Conservation (phyloP, 768 basidiomycete genomes). For the Brasilioporus rufonigricans region DNA sequence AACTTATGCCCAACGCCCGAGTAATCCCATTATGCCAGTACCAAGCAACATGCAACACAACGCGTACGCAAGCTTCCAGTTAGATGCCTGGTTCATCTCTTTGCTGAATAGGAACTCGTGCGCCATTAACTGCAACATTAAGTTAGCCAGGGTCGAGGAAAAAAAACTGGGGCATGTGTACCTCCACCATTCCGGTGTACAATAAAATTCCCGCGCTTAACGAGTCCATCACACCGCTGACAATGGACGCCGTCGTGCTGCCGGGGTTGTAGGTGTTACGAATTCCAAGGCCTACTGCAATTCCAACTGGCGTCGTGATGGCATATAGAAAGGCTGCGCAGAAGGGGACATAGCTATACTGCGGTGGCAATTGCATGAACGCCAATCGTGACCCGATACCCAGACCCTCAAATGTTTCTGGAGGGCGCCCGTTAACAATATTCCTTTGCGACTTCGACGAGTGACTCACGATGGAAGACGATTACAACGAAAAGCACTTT, state of each 20-base stretch:
- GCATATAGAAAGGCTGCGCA: constrained; percentile 65
- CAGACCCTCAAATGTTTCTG: constrained; percentile 93
- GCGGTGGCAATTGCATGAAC: constrained; percentile 56
- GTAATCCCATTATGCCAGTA: constrained; percentile 84
- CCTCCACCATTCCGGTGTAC: constrained; percentile 86
- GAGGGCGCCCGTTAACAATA: neutral
- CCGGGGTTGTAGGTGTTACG: constrained; percentile 79
- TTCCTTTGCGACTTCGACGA: neutral
- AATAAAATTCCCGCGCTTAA: constrained; percentile 85
- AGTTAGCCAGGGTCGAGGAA: neutral
- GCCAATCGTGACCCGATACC: constrained; percentile 91
- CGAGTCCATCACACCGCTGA: constrained; percentile 83
- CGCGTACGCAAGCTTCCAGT: constrained; percentile 66
- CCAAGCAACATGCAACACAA: constrained; percentile 79
- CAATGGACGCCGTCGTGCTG: constrained; percentile 71
- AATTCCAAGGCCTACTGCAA: constrained; percentile 80
- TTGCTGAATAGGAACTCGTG: constrained; percentile 94
- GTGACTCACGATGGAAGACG: constrained; percentile 81
- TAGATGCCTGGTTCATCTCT: constrained; percentile 74
- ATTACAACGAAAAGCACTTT: constrained; percentile 86
- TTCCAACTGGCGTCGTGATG: constrained; percentile 82
- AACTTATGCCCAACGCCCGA: constrained; percentile 85
- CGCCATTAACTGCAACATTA: constrained; percentile 66
- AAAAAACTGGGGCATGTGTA: constrained; percentile 18
- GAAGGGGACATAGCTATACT: constrained; percentile 57